Conservation (phyloP, 129 eudicot genomes). For the carrot (Daucus carota) region DNA sequence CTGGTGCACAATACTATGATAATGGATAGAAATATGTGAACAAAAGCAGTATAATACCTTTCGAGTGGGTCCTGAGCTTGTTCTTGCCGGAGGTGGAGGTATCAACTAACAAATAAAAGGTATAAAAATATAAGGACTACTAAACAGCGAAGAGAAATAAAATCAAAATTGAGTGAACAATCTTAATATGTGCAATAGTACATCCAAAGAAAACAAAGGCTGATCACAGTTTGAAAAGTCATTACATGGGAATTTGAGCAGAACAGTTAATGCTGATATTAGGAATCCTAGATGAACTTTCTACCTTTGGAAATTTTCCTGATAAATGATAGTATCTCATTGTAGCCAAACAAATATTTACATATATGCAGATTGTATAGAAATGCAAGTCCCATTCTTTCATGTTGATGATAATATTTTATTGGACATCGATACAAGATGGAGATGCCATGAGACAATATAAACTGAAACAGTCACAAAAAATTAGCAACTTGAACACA, state of each 20-base stretch:
- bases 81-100: slow-evolving; percentile 60
- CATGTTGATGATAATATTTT: neutral
- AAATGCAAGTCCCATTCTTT: neutral
- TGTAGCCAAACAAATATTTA: neutral
- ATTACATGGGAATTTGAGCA: neutral
- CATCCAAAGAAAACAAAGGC: neutral
- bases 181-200: neutral
- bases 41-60: slow-evolving; percentile 42
- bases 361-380: neutral
- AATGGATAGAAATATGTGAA: too few species aligned
- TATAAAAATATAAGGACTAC: slow-evolving; percentile 12
- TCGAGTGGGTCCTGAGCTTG: slow-evolving; percentile 85
- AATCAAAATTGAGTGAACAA: neutral
- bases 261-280: neutral
- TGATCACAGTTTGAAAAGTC: neutral
- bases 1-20: neutral
- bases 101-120: slow-evolving; percentile 39
- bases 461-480: neutral
- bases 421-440: neutral
- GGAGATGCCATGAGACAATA: neutral
- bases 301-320: neutral
- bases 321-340: neutral
- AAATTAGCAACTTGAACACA: neutral
- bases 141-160: neutral
- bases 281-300: neutral